These are phyloP conservation scores for Gymnopus androsaceus DNA, from an alignment of 1,284 basidiomycete genomes.

Conservation along the genomic window DNA sequence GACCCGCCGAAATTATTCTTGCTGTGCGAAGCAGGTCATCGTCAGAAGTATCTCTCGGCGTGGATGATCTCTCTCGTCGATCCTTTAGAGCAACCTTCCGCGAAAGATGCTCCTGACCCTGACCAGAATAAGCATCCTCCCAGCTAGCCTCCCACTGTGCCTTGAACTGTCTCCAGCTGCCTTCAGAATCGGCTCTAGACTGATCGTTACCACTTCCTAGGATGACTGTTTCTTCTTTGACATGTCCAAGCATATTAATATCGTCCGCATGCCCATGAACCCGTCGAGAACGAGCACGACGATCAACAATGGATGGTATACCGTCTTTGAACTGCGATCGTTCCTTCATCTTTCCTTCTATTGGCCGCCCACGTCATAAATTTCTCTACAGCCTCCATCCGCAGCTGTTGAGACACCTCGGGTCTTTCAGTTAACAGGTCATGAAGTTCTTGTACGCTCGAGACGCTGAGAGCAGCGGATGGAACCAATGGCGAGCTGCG, in stretches of 20 bases:
- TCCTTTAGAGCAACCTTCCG: neutral
- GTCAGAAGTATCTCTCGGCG: no score
- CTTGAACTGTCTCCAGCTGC: slow-evolving; percentile 11
- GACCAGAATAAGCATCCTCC: slow-evolving; percentile 3
- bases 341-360: neutral
- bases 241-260: neutral
- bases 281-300: slow-evolving; percentile 2
- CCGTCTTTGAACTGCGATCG: neutral
- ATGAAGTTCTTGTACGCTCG: slow-evolving; percentile 3
- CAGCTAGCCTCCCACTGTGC: slow-evolving; percentile 10
- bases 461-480: neutral
- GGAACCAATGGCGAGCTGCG: neutral
- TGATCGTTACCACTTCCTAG: neutral
- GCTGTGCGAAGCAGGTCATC: neutral
- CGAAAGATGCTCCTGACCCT: neutral
- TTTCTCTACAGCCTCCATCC: slow-evolving; percentile 2
- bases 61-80: no score
- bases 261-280: neutral
- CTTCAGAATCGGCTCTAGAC: neutral
- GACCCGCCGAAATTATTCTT: neutral
- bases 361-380: neutral
- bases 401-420: neutral
- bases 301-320: neutral
- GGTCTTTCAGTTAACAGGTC: neutral
- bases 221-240: neutral